A percentile compares a stretch with the other conserved stretches of the same genome.
These are phyloP conservation scores for Stagonosporopsis rhizophila DNA, from an alignment of 2,329 filamentous ascomycete genomes.

Conservation along the genomic window DNA sequence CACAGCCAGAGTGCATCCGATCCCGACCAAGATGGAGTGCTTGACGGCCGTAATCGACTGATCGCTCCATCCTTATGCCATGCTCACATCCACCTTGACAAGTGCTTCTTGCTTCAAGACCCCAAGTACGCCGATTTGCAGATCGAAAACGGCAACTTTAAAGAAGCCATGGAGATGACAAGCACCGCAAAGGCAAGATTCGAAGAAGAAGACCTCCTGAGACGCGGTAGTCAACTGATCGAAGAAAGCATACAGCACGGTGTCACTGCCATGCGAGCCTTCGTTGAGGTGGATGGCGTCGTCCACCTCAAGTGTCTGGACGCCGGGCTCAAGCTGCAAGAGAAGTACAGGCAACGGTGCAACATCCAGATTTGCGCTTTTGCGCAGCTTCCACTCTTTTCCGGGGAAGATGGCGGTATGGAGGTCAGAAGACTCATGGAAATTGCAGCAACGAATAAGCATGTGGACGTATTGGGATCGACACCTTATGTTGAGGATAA, in stretches of 20 bases:
- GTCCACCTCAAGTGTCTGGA: constrained; percentile 65
- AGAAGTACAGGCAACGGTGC: constrained; percentile 60
- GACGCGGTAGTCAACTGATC: constrained; percentile 69
- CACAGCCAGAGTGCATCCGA: constrained; percentile 25
- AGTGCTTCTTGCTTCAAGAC: constrained; percentile 66
- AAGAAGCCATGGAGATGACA: constrained; percentile 68
- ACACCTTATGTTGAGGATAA: constrained; percentile 73
- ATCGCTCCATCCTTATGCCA: constrained; percentile 69
- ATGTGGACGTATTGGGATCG: constrained; percentile 68
- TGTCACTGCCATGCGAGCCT: constrained; percentile 73
- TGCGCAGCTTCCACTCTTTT: constrained; percentile 73
- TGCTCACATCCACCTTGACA: constrained; percentile 76
- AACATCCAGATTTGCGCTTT: constrained; percentile 73
- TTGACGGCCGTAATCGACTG: constrained; percentile 53
- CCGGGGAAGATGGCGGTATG: constrained; percentile 57
- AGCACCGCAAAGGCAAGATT: constrained; percentile 69
- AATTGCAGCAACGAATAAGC: constrained; percentile 50
- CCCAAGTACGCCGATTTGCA: constrained; percentile 67
- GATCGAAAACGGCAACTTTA: constrained; percentile 67
- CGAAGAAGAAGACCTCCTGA: constrained; percentile 66
- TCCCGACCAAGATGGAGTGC: constrained; percentile 31
- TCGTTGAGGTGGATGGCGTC: constrained; percentile 72
- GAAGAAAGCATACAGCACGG: constrained; percentile 69
- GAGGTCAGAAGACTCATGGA: constrained; percentile 61
- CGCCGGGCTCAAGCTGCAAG: constrained; percentile 64